Evolutionary conservation across 768 basidiomycete species (phyloP).

Genomic region (Podaxis sp.): DNA sequence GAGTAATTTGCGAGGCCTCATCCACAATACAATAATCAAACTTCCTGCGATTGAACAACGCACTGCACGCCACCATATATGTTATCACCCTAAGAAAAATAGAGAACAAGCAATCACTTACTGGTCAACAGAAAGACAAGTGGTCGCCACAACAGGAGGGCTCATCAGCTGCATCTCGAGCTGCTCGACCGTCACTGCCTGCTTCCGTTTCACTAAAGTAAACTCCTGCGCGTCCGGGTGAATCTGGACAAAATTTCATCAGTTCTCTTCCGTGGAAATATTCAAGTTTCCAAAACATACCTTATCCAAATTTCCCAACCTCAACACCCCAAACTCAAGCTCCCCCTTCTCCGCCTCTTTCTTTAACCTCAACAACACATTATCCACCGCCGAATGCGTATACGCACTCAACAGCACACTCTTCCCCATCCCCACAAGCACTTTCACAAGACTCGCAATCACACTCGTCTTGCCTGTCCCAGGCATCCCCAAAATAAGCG

Average conservation of each 20-base stretch:
- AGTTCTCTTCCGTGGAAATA: background rate
- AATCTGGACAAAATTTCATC: constrained; percentile 45
- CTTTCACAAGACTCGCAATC: constrained; percentile 82
- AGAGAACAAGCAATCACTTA: constrained; percentile 36
- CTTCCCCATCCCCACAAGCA: constrained; percentile 78
- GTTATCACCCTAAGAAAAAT: background rate
- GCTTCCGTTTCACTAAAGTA: constrained; percentile 56
- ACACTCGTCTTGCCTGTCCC: constrained; percentile 98
- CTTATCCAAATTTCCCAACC: constrained; percentile 92
- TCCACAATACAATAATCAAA: constrained; percentile 99
- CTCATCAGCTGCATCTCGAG: constrained; percentile 80
- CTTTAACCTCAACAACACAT: constrained; percentile 82
- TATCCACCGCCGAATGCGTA: constrained; percentile 98
- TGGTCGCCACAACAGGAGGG: constrained; percentile 94
- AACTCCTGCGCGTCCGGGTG: constrained; percentile 77
- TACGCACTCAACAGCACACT: constrained; percentile 88
- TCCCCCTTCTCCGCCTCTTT: constrained; percentile 26
- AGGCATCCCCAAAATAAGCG: constrained; percentile 94
- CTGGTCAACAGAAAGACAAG: constrained; percentile 94
- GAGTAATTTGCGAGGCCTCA: constrained; percentile 95
- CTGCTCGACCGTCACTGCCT: constrained; percentile 72
- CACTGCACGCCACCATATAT: constrained; percentile 38
- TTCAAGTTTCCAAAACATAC: constrained; percentile 34
- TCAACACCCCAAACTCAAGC: constrained; percentile 69
- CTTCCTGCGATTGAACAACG: constrained; percentile 76